phyloP scores from a whole-genome alignment of 495 filamentous ascomycete genomes.

The Aspergillus ostianus region DNA sequence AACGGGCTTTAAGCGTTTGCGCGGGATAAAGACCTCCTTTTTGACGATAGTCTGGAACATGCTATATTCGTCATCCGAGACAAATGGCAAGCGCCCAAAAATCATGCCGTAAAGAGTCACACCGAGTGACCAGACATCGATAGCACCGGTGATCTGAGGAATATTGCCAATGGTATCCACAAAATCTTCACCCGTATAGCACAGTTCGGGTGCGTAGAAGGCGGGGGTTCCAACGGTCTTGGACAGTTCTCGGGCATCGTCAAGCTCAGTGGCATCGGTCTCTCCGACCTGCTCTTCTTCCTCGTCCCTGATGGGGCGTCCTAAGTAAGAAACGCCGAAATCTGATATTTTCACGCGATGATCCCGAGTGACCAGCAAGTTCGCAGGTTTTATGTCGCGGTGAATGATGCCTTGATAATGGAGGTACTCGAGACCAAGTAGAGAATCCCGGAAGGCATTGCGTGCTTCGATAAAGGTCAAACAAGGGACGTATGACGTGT shows the following conservation, averaged over 20 bases:
- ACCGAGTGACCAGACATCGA: slow-evolving; percentile 96
- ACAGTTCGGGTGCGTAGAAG: slow-evolving; percentile 98
- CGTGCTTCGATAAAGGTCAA: slow-evolving; percentile 85
- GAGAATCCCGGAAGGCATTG: slow-evolving; percentile 85
- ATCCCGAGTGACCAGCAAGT: slow-evolving; percentile 82
- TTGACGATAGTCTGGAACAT: slow-evolving; percentile 90
- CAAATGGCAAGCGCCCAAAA: slow-evolving; percentile 88
- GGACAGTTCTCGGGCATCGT: slow-evolving; percentile 89
- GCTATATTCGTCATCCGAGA: slow-evolving; percentile 83
- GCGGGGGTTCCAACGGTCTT: slow-evolving; percentile 98
- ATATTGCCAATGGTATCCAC: slow-evolving; percentile 43
- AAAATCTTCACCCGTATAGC: slow-evolving; percentile 63
- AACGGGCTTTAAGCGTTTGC: slow-evolving; percentile 73
- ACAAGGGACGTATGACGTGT: slow-evolving; percentile 86
- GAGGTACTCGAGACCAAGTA: slow-evolving; percentile 91
- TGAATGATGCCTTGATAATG: slow-evolving; percentile 97
- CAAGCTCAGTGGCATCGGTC: slow-evolving; percentile 77
- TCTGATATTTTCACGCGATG: slow-evolving; percentile 97
- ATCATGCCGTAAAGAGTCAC: slow-evolving; percentile 95
- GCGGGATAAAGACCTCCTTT: slow-evolving; percentile 84
- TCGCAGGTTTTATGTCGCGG: slow-evolving; percentile 98
- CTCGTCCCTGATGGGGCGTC: slow-evolving; percentile 75
- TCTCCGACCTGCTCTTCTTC: slow-evolving; percentile 76
- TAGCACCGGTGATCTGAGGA: slow-evolving; percentile 63
- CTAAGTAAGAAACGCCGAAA: slow-evolving; percentile 97